Evolutionary conservation across 1,284 basidiomycete genomes (phyloP).

Genomic region (Cutaneotrichosporon sp.): DNA sequence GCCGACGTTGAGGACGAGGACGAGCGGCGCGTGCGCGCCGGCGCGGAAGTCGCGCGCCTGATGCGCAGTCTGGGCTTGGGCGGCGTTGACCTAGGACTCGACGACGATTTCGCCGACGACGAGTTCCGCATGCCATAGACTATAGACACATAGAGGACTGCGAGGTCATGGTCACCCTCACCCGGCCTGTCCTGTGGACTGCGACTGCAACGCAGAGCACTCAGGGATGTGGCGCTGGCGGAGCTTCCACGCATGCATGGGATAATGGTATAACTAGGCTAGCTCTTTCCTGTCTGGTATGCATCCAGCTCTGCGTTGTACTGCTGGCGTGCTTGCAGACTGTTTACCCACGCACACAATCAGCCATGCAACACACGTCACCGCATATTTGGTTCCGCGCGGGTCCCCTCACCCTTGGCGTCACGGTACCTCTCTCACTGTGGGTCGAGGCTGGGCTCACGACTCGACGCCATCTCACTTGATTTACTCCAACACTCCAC

Average conservation of each 20-base stretch:
- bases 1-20: slow-evolving; percentile 40
- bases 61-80: slow-evolving; percentile 37
- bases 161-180: not conserved
- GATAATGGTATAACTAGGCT: not conserved
- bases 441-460: not conserved
- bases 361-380: not conserved
- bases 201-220: not conserved
- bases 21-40: slow-evolving; percentile 42
- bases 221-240: not conserved
- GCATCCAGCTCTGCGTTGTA: not conserved
- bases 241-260: not conserved
- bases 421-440: not conserved
- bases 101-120: slow-evolving; percentile 25
- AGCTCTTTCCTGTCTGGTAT: not conserved
- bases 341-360: not conserved
- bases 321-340: not conserved
- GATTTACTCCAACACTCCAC: not conserved
- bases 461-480: not conserved
- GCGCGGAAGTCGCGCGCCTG: slow-evolving; percentile 42
- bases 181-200: not conserved
- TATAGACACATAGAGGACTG: not conserved
- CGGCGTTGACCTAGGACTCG: slow-evolving; percentile 26
- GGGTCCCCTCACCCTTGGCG: not conserved
- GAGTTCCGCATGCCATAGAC: slow-evolving; percentile 2
- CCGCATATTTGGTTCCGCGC: not conserved